Percentiles rank a stretch among this genome's conserved stretches.
These are phyloP conservation scores for Pholiota conissans DNA, from an alignment of 768 basidiomycete genomes.

Conservation along the genomic window DNA sequence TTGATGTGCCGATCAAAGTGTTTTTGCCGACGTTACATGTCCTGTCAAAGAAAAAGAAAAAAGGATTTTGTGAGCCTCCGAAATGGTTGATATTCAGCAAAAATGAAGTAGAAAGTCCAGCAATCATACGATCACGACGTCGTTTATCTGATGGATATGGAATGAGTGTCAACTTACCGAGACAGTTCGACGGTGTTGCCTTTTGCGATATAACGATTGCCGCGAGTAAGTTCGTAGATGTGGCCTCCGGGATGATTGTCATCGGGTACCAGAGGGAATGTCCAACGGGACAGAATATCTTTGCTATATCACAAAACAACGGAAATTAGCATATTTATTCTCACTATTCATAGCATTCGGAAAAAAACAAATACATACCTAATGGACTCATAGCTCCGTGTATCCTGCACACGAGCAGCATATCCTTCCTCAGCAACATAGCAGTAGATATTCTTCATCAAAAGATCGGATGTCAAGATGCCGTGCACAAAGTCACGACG, in stretches of 20 bases:
- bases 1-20: slow-evolving; percentile 82
- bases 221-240: slow-evolving; percentile 81
- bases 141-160: not conserved
- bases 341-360: not conserved
- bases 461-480: slow-evolving; percentile 88
- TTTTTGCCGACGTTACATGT: slow-evolving; percentile 82
- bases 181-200: slow-evolving; percentile 78
- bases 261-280: slow-evolving; percentile 94
- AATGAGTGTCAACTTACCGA: slow-evolving; percentile 49
- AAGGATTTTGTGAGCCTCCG: not conserved
- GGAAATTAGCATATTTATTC: not conserved
- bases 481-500: slow-evolving; percentile 93
- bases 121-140: too few species aligned
- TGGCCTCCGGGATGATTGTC: slow-evolving; percentile 86
- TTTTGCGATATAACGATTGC: slow-evolving; percentile 86
- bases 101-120: not conserved
- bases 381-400: slow-evolving; percentile 86
- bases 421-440: slow-evolving; percentile 88
- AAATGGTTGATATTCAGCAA: not conserved
- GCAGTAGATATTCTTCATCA: slow-evolving; percentile 93
- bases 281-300: slow-evolving; percentile 91
- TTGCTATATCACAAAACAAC: slow-evolving; percentile 55
- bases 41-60: slow-evolving; percentile 33
- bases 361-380: slow-evolving; percentile 49
- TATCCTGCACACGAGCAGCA: slow-evolving; percentile 91